Evolutionary conservation across 345 rosid species (phyloP).

Genomic region (Jatropha curcas): DNA sequence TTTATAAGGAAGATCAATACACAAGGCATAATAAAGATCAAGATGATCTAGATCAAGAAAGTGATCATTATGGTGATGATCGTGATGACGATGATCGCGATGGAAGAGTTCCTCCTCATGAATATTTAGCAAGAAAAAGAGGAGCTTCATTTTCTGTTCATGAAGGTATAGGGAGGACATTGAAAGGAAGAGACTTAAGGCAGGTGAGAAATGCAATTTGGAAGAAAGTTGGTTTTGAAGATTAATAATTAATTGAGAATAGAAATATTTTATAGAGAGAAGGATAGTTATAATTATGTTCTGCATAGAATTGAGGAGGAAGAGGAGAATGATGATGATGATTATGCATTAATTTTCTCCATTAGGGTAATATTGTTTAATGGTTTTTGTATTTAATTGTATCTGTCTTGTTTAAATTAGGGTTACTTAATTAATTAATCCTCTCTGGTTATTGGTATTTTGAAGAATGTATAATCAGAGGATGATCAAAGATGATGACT

Average conservation of each 20-base stretch:
- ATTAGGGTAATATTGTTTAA: background rate
- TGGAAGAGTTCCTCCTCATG: slow-evolving; percentile 42
- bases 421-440: background rate
- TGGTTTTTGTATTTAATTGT: background rate
- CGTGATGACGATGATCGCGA: slow-evolving; percentile 13
- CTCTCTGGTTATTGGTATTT: slow-evolving; percentile 7
- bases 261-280: background rate
- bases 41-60: slow-evolving; percentile 13
- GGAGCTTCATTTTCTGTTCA: slow-evolving; percentile 49
- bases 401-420: slow-evolving; percentile 1
- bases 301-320: too few species aligned
- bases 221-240: slow-evolving; percentile 52
- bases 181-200: slow-evolving; percentile 48
- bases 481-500: background rate
- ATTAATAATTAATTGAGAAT: slow-evolving; percentile 10
- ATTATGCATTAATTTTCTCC: background rate
- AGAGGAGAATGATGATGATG: too few species aligned
- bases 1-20: slow-evolving; percentile 46
- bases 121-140: slow-evolving; percentile 42
- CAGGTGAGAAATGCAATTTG: slow-evolving; percentile 52
- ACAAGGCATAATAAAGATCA: slow-evolving; percentile 23
- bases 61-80: background rate
- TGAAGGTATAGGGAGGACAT: slow-evolving; percentile 51
- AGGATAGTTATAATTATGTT: too few species aligned
- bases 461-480: slow-evolving; percentile 2